phyloP scores from a whole-genome alignment of 164 flowering plant species.

The Tinospora cordifolia region DNA sequence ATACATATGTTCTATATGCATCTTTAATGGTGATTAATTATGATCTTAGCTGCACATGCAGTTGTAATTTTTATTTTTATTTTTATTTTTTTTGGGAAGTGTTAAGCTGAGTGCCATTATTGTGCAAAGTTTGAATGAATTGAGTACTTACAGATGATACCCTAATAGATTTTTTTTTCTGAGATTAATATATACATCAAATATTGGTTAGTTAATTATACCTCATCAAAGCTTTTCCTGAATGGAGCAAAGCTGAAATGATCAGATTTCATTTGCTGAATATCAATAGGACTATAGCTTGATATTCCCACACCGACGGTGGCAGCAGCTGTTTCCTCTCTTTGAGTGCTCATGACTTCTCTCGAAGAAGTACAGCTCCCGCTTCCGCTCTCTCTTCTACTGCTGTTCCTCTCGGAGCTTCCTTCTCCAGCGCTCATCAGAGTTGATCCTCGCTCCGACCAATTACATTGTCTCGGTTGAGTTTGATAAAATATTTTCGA shows the following conservation, averaged over 20 bases:
- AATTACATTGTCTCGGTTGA: constrained; percentile 90
- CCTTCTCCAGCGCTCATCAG: constrained; percentile 30
- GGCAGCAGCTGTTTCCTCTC: constrained; percentile 39
- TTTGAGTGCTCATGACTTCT: constrained; percentile 28
- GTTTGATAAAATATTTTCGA: constrained; percentile 97
- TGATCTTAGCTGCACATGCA: too few relatives aligned
- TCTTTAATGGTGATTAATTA: too few relatives aligned
- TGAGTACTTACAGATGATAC: too few relatives aligned
- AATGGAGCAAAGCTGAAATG: constrained; percentile 49
- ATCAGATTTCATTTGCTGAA: constrained; percentile 69
- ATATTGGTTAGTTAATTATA: too few relatives aligned
- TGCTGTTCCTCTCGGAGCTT: constrained; percentile 24
- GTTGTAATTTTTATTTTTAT: too few relatives aligned
- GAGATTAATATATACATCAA: too few relatives aligned
- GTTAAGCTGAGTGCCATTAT: too few relatives aligned
- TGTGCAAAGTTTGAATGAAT: too few relatives aligned
- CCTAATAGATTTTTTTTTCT: too few relatives aligned
- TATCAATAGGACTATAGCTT: constrained; percentile 41
- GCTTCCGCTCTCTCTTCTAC: constrained; percentile 47
- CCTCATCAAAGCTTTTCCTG: constrained; percentile 48
- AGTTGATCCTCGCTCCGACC: constrained; percentile 51
- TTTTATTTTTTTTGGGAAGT: too few relatives aligned
- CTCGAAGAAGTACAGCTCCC: constrained; percentile 58
- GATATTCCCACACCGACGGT: constrained; percentile 35
- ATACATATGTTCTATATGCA: too few relatives aligned